Evolutionary conservation across 257 asterid genomes (phyloP).

Genomic region (Solanum piurae): DNA sequence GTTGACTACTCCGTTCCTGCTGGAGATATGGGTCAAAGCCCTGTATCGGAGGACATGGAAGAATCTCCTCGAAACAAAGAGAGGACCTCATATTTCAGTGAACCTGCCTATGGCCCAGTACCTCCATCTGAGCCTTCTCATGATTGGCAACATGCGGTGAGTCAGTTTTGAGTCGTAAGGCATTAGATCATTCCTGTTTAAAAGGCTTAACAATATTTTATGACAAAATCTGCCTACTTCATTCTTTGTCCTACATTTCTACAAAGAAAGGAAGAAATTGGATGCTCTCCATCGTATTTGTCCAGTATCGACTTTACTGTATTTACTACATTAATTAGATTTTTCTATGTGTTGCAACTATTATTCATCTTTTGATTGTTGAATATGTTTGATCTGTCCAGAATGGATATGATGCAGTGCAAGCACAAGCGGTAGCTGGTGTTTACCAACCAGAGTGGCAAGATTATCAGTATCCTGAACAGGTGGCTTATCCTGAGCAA

Average conservation of each 20-base stretch:
- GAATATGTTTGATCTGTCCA: conserved; percentile 10
- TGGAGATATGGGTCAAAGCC: conserved; percentile 91
- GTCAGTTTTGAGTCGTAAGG: conserved; percentile 9
- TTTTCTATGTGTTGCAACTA: neutral
- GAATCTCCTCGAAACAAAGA: conserved; percentile 95
- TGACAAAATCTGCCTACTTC: neutral
- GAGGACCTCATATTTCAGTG: conserved; percentile 49
- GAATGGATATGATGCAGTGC: conserved; percentile 74
- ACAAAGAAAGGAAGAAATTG: neutral
- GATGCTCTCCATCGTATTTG: neutral
- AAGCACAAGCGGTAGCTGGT: conserved; percentile 65
- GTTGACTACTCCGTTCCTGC: conserved; percentile 67
- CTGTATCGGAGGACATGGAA: conserved; percentile 95
- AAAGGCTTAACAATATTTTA: neutral
- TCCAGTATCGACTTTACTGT: neutral
- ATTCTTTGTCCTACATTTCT: neutral
- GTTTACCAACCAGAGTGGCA: conserved; percentile 92
- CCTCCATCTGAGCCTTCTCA: conserved; percentile 82
- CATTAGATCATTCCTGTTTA: neutral
- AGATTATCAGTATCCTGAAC: conserved; percentile 82
- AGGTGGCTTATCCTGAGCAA: conserved; percentile 78
- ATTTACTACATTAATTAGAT: neutral
- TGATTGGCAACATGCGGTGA: conserved; percentile 73
- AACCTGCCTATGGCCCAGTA: conserved; percentile 92
- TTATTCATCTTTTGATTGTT: neutral